phyloP scores from a whole-genome alignment of 768 basidiomycete species.

The Kwoniella sp. region DNA sequence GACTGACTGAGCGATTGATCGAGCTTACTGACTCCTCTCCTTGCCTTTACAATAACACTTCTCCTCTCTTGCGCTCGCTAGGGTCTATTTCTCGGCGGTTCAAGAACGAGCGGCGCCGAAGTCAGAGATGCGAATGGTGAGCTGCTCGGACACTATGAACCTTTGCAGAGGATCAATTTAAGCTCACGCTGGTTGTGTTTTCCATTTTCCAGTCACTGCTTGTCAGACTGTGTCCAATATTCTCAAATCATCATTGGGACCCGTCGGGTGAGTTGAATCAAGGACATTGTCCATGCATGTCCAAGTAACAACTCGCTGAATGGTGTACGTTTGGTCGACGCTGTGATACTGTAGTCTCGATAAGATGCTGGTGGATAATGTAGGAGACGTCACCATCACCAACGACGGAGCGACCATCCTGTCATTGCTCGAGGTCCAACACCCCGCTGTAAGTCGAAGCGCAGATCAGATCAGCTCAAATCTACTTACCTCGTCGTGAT shows the following conservation, averaged over 20 bases:
- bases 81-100: slow-evolving; percentile 90
- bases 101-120: slow-evolving; percentile 91
- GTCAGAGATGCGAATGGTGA: slow-evolving; percentile 95
- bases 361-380: slow-evolving; percentile 89
- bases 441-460: slow-evolving; percentile 73
- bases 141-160: slow-evolving; percentile 32
- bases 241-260: slow-evolving; percentile 92
- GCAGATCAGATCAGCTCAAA: background rate
- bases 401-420: slow-evolving; percentile 99
- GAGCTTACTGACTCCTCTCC: background rate
- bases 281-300: background rate
- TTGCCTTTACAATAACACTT: too few relatives aligned
- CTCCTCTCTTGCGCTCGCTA: too few relatives aligned
- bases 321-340: background rate
- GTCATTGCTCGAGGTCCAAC: slow-evolving; percentile 86
- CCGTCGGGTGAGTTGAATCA: slow-evolving; percentile 89
- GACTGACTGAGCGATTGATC: too few relatives aligned
- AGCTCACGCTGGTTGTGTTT: slow-evolving; percentile 2
- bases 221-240: slow-evolving; percentile 97
- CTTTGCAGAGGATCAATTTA: too few relatives aligned
- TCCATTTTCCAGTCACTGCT: slow-evolving; percentile 72
- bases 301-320: background rate
- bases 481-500: background rate
- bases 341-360: slow-evolving; percentile 36
- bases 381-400: slow-evolving; percentile 98